A percentile compares a stretch with the other conserved stretches of the same genome.
Evolutionary conservation across 495 filamentous ascomycete genomes (phyloP).

Genomic region (Neurospora sp.): DNA sequence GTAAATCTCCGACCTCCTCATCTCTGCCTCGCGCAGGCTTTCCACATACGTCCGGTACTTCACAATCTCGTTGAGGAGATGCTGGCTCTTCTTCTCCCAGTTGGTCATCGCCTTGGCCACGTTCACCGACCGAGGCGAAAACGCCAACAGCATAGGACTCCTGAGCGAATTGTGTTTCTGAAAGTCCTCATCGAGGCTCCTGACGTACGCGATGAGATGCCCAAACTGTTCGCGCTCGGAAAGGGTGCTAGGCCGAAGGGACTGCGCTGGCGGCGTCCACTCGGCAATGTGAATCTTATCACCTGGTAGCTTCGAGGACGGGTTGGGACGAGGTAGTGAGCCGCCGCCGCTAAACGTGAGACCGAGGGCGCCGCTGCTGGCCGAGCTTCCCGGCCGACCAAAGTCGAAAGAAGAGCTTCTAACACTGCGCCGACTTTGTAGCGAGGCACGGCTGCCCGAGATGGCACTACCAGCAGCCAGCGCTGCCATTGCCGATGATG

Average conservation of each 20-base stretch:
- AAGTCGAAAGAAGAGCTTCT: constrained; percentile 35
- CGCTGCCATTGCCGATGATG: constrained; percentile 4
- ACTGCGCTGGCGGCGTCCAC: constrained; percentile 89
- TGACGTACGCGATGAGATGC: constrained; percentile 66
- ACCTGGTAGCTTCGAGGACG: constrained; percentile 55
- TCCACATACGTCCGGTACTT: constrained; percentile 96
- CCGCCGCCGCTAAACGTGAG: constrained; percentile 31
- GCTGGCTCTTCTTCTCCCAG: constrained; percentile 91
- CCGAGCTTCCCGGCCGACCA: constrained; percentile 32
- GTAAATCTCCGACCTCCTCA: constrained; percentile 36
- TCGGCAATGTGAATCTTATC: constrained; percentile 79
- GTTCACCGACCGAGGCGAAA: constrained; percentile 79
- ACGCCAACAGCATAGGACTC: constrained; percentile 76
- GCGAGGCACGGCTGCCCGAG: constrained; percentile 21
- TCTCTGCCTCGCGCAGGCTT: constrained; percentile 43
- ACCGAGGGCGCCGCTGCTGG: constrained; percentile 57
- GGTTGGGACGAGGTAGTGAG: constrained; percentile 2
- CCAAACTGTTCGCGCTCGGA: constrained; percentile 72
- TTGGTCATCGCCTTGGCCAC: constrained; percentile 75
- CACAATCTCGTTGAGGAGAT: constrained; percentile 87
- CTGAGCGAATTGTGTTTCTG: constrained; percentile 78
- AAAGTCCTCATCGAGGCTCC: constrained; percentile 76
- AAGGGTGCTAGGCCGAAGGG: constrained; percentile 69
- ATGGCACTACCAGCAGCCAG: neutral
- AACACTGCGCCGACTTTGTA: constrained; percentile 33